These are phyloP conservation scores for Kuraishia hungarica DNA, from an alignment of 805 yeast species.

Conservation along the genomic window DNA sequence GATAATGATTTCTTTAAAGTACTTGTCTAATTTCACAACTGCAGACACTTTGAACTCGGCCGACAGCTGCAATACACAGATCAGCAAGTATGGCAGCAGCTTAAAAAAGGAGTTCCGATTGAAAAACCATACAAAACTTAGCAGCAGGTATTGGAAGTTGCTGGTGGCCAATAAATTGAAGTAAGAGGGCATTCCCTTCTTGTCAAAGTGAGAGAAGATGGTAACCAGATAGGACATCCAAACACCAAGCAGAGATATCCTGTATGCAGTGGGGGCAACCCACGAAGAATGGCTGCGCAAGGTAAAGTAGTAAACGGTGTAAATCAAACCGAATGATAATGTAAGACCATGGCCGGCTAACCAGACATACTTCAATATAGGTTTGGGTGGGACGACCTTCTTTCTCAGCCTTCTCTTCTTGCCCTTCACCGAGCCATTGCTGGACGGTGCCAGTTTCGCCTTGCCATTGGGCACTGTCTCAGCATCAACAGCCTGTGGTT, in stretches of 20 bases:
- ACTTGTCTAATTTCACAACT: constrained; percentile 27
- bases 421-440: not conserved
- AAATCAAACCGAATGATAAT: constrained; percentile 31
- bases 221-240: constrained; percentile 43
- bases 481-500: not conserved
- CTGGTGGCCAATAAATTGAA: constrained; percentile 61
- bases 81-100: constrained; percentile 47
- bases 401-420: constrained; percentile 27
- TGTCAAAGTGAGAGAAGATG: constrained; percentile 49
- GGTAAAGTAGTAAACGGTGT: constrained; percentile 25
- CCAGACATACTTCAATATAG: constrained; percentile 43
- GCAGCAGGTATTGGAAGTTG: constrained; percentile 60
- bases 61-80: constrained; percentile 52
- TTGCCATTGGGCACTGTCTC: not conserved
- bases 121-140: constrained; percentile 52
- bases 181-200: constrained; percentile 48
- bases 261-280: constrained; percentile 43
- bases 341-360: constrained; percentile 43
- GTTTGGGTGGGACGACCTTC: constrained; percentile 23
- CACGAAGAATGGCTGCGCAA: constrained; percentile 27
- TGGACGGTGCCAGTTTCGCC: not conserved
- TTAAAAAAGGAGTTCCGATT: constrained; percentile 61
- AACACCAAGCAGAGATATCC: constrained; percentile 50
- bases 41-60: constrained; percentile 28
- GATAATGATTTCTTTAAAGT: constrained; percentile 41